Base-by-base conservation (phyloP, 78 protist genomes). In the Bodo saltans region DNA sequence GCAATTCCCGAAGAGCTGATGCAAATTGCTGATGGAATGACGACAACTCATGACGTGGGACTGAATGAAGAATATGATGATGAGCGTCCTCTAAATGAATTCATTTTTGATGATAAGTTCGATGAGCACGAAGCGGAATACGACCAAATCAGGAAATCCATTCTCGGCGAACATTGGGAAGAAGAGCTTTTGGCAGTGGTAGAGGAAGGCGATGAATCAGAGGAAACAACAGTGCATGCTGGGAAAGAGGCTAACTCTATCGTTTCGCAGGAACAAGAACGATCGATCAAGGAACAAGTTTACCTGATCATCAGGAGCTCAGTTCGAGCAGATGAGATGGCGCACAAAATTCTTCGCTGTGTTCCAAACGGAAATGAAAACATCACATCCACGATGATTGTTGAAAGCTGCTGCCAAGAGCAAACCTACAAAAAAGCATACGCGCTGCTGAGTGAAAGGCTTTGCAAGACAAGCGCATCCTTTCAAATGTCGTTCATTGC, bases 321-420 rank as follows among this genome's bases (percentile, higher is more conserved):
- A 38, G 84, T 83, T 23, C 86, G 69, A 83, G 87, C 84, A 39
- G 99, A 98, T n/a, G 99, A 97, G 74, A 88, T 88, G 40, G 98
- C 92, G 3, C 99, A 97, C 93, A 97, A 97, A 92, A 76, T 96
- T 28, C 70, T 91, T 40, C 28, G 26, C 68, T 60, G 11, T 21
- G 70, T 0, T 17, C 0, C 8, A 60, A 75, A 53, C 28, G 94
- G 86, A 12, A 90, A 84, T 47, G 94, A 96, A 80, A 30, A 29
- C 33, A 96, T 95, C 53, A n/a, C 96, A 11, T 29, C 74, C 40
- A 82, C 72, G 25, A 97, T 97, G 99, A 35, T 98, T n/a, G 74
- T 97, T 37, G 98, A 98, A 81, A 93, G 97, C 87, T 95, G 99
- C 78, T 39, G 88, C 67, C 97, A 94, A 78, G 97, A 96, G 83